phyloP scores from a whole-genome alignment of 176 grass and related monocot genomes.

The Microstegium vimineum region DNA sequence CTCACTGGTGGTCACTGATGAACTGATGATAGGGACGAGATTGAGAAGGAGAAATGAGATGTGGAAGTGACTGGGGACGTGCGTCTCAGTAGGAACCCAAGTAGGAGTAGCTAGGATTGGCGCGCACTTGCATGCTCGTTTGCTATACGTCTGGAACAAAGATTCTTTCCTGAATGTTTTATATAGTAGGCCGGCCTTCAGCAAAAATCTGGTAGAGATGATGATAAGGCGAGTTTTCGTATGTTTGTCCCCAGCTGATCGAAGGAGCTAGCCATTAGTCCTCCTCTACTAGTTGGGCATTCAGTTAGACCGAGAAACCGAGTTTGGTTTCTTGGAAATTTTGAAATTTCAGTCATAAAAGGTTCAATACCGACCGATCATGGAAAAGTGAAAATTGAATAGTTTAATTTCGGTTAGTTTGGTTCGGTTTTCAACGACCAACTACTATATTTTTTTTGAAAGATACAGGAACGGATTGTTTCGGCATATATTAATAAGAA shows the following conservation, averaged over 20 bases:
- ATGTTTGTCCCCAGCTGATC: neutral
- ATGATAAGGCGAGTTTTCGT: neutral
- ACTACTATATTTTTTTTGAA: too few species aligned
- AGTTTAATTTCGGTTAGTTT: too few species aligned
- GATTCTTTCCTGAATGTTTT: neutral
- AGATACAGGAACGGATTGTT: too few species aligned
- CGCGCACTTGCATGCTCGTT: neutral
- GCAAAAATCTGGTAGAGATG: neutral
- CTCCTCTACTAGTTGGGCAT: neutral
- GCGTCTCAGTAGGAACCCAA: neutral
- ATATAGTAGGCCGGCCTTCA: neutral
- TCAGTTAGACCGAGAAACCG: neutral
- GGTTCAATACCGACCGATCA: neutral
- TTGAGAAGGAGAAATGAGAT: neutral
- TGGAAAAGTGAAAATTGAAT: neutral
- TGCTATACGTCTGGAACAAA: neutral
- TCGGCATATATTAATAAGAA: too few species aligned
- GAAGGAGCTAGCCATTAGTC: neutral
- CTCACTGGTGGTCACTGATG: neutral
- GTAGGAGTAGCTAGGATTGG: neutral
- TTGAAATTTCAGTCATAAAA: neutral
- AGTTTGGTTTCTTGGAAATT: neutral
- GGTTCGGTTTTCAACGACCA: too few species aligned
- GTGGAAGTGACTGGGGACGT: neutral
- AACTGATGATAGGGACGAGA: slow-evolving; percentile 8